A percentile compares a stretch with the other conserved stretches of the same genome.
phyloP scores from a whole-genome alignment of 1,284 basidiomycete species.

The Sanghuangporus sanghuang region DNA sequence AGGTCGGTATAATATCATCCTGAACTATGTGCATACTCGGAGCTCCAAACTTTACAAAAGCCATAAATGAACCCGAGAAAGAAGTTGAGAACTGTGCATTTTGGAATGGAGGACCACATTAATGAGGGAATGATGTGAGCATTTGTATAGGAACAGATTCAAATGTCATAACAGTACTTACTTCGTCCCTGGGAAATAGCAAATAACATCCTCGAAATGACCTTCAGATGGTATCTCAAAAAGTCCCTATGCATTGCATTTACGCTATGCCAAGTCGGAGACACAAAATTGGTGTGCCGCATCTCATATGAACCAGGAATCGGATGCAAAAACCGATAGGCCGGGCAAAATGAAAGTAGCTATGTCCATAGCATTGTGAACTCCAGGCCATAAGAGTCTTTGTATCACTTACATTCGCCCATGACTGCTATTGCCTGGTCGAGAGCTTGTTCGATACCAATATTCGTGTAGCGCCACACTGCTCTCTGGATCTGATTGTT shows the following conservation, averaged over 20 bases:
- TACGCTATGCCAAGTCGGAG: not conserved
- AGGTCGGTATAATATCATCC: constrained; percentile 27
- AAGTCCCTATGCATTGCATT: constrained; percentile 26
- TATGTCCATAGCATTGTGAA: constrained; percentile 6
- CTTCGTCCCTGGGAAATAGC: constrained; percentile 26
- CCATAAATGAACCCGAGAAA: constrained; percentile 36
- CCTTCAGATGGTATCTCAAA: constrained; percentile 28
- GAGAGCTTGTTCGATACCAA: constrained; percentile 18
- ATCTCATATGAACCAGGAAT: constrained; percentile 20
- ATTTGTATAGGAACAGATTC: not conserved
- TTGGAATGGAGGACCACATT: constrained; percentile 28
- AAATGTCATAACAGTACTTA: not conserved
- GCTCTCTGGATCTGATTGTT: constrained; percentile 24
- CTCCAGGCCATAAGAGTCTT: not conserved
- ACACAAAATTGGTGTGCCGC: not conserved
- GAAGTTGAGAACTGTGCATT: constrained; percentile 35
- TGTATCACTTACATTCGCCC: constrained; percentile 33
- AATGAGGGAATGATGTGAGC: not conserved
- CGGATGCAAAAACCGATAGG: constrained; percentile 27
- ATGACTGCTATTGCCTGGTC: constrained; percentile 34
- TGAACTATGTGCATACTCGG: constrained; percentile 32
- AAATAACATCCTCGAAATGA: constrained; percentile 27
- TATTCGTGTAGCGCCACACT: constrained; percentile 26
- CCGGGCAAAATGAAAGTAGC: constrained; percentile 32
- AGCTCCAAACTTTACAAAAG: constrained; percentile 31